These are phyloP conservation scores for Narthecium ossifragum DNA, from an alignment of 106 monocot species.

Conservation along the genomic window DNA sequence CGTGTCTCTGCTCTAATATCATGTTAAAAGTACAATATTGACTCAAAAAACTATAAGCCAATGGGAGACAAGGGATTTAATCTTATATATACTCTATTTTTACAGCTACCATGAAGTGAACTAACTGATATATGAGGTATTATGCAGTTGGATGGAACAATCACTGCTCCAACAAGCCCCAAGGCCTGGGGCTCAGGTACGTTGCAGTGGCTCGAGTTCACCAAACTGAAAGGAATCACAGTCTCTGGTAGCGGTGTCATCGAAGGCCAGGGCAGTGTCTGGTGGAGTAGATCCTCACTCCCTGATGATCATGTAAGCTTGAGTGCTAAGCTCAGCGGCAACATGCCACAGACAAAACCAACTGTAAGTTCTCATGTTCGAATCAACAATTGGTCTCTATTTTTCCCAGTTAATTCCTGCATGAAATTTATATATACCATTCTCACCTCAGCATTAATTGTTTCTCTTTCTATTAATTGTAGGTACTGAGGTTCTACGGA, in stretches of 20 bases:
- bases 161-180: conserved; percentile 32
- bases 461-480: neutral
- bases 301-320: conserved; percentile 10
- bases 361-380: conserved; percentile 16
- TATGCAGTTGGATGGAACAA: conserved; percentile 43
- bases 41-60: too few relatives aligned
- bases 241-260: conserved; percentile 33
- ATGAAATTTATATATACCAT: neutral
- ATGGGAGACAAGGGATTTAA: too few relatives aligned
- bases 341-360: conserved; percentile 26
- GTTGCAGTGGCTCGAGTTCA: conserved; percentile 54
- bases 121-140: too few relatives aligned
- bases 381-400: neutral
- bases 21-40: too few relatives aligned
- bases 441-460: too few relatives aligned
- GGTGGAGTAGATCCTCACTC: conserved; percentile 26
- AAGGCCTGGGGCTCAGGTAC: conserved; percentile 35
- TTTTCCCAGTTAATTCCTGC: neutral
- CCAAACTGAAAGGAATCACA: conserved; percentile 33
- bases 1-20: too few relatives aligned
- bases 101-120: too few relatives aligned
- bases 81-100: too few relatives aligned
- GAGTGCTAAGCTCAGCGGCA: neutral
- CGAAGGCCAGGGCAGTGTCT: conserved; percentile 31
- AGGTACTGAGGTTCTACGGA: conserved; percentile 56